phyloP scores from a whole-genome alignment of 768 basidiomycete species.

The Lenzites betulinus region DNA sequence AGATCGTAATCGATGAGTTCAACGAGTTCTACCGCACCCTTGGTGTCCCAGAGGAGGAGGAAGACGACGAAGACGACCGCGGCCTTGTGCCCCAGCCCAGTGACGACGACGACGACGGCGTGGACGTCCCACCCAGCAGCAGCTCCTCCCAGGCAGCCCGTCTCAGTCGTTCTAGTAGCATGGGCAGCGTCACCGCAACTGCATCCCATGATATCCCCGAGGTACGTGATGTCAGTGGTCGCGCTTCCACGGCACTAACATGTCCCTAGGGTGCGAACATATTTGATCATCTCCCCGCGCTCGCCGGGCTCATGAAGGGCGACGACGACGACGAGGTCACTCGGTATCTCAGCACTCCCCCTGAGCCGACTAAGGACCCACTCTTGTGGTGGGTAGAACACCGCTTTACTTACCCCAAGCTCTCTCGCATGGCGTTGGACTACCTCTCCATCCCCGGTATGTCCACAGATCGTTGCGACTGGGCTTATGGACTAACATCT shows the following conservation, averaged over 20 bases:
- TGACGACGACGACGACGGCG: neutral
- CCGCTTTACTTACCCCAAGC: slow-evolving; percentile 28
- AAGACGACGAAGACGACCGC: too few relatives aligned
- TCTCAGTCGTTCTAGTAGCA: too few relatives aligned
- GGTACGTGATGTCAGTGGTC: neutral
- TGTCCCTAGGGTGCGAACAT: slow-evolving; percentile 26
- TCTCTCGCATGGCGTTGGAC: slow-evolving; percentile 38
- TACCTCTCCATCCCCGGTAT: slow-evolving; percentile 24
- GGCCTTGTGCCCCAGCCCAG: neutral
- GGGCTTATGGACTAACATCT: neutral
- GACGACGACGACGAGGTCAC: slow-evolving; percentile 32
- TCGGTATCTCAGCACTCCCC: slow-evolving; percentile 30
- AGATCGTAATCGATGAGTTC: neutral
- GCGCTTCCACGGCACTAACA: neutral
- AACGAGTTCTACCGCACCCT: neutral
- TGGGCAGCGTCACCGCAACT: too few relatives aligned
- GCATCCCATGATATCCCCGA: too few relatives aligned
- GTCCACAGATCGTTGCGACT: neutral
- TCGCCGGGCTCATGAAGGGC: neutral
- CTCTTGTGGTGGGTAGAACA: slow-evolving; percentile 36
- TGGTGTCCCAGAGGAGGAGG: too few relatives aligned
- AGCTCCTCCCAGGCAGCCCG: neutral
- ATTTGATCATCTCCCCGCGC: slow-evolving; percentile 32
- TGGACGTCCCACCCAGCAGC: neutral
- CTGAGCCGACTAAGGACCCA: slow-evolving; percentile 28